These are phyloP conservation scores for Diaporthe vaccinii DNA, from an alignment of 2,329 filamentous ascomycete genomes.

Conservation along the genomic window DNA sequence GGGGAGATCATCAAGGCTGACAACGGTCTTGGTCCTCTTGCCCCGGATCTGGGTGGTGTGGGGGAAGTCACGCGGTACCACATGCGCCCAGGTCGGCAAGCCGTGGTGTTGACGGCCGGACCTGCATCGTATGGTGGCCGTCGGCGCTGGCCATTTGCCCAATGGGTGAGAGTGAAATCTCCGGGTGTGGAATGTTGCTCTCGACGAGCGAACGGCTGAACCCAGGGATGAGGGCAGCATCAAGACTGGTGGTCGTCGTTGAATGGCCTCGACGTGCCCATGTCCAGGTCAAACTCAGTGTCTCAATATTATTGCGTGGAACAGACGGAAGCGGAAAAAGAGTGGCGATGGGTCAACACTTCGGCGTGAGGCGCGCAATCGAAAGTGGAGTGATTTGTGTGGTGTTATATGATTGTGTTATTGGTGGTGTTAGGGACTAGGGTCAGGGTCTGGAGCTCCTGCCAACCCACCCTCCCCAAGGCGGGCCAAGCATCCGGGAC, in stretches of 20 bases:
- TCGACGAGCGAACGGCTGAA: slow-evolving; percentile 29
- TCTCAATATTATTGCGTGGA: neutral
- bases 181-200: slow-evolving; percentile 32
- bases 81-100: slow-evolving; percentile 1
- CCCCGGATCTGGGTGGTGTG: slow-evolving; percentile 53
- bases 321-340: neutral
- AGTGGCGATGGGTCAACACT: neutral
- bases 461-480: neutral
- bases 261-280: neutral
- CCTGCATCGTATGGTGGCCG: slow-evolving; percentile 12
- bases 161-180: neutral
- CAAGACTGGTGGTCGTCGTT: slow-evolving; percentile 13
- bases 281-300: neutral
- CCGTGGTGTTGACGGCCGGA: slow-evolving; percentile 36
- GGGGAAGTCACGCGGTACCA: slow-evolving; percentile 10
- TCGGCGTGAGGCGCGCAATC: neutral
- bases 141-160: slow-evolving; percentile 17
- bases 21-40: slow-evolving; percentile 67
- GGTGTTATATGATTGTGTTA: neutral
- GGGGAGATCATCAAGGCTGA: slow-evolving; percentile 70
- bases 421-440: neutral
- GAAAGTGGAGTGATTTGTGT: slow-evolving; percentile 25
- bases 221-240: slow-evolving; percentile 39
- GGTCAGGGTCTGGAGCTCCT: neutral
- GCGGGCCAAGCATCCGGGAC: neutral